Percentiles rank a stretch among this genome's conserved stretches.
These are phyloP conservation scores for Magnusiomyces paraingens DNA, from an alignment of 1,139 yeast species.

Conservation along the genomic window DNA sequence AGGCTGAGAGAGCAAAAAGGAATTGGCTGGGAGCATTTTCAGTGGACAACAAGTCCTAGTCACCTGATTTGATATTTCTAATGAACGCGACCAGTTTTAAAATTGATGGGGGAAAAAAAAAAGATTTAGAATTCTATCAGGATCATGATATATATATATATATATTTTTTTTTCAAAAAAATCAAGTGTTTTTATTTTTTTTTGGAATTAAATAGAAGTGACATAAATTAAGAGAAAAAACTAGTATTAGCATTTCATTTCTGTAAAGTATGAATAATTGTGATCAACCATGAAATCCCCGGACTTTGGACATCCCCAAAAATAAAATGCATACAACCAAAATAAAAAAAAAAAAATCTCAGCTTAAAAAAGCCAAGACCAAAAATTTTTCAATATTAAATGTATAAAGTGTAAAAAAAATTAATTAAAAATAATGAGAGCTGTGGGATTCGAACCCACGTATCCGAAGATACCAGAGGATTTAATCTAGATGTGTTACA, in stretches of 20 bases:
- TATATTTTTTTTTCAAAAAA: too few relatives aligned
- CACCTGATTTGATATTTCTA: too few relatives aligned
- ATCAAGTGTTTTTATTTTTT: too few relatives aligned
- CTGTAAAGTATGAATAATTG: too few relatives aligned
- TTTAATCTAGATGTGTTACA: slow-evolving; percentile 27
- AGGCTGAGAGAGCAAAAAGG: neutral
- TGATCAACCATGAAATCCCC: too few relatives aligned
- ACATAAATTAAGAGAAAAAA: too few relatives aligned
- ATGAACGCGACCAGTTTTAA: neutral
- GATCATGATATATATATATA: neutral
- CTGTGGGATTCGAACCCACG: slow-evolving; percentile 42
- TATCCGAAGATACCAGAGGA: slow-evolving; percentile 40
- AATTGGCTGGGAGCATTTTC: too few relatives aligned
- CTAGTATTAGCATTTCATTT: too few relatives aligned
- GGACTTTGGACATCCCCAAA: too few relatives aligned
- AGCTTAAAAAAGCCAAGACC: neutral
- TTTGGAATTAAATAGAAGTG: neutral
- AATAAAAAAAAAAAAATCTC: neutral
- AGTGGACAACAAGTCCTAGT: too few relatives aligned
- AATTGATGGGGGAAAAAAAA: too few relatives aligned
- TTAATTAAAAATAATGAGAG: slow-evolving; percentile 30
- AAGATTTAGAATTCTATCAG: too few relatives aligned
- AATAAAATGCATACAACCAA: neutral
- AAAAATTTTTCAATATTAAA: neutral
- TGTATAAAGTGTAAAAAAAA: neutral